Percentiles rank a stretch among this genome's conserved stretches.
Evolutionary conservation across 192 early-diverging fungal species (phyloP).

Genomic region (Mortierella claussenii): DNA sequence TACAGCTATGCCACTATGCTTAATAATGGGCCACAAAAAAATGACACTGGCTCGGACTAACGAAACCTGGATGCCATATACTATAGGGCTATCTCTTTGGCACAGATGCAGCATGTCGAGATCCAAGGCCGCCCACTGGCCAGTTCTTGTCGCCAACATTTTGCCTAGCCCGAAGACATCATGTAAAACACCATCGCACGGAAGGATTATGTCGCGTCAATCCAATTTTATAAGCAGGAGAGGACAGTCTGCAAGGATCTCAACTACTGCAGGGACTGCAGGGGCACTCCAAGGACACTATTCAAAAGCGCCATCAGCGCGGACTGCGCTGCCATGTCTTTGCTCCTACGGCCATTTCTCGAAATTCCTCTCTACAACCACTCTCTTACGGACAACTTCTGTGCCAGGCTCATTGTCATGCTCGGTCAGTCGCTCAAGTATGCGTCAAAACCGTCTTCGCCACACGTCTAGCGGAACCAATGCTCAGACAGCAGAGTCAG

Average conservation of each 20-base stretch:
- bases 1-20: too few relatives aligned
- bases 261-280: neutral
- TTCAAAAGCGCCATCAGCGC: too few relatives aligned
- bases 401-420: neutral
- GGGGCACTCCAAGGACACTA: too few relatives aligned
- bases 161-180: neutral
- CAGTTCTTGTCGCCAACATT: constrained; percentile 11
- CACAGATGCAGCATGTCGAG: constrained; percentile 40
- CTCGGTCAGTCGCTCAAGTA: neutral
- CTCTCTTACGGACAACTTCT: neutral
- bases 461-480: constrained; percentile 2
- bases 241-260: neutral
- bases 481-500: too few relatives aligned
- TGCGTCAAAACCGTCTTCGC: neutral
- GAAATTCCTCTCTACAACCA: neutral
- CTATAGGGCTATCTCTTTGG: too few relatives aligned
- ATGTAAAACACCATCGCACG: neutral
- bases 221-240: constrained; percentile 5
- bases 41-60: too few relatives aligned
- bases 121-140: constrained; percentile 27
- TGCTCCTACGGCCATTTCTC: constrained; percentile 7
- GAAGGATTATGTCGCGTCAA: constrained; percentile 3
- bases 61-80: too few relatives aligned
- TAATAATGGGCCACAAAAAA: too few relatives aligned
- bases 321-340: neutral